Base-by-base conservation (phyloP, 179 eudicot species). In the Gypsophila paniculata region DNA sequence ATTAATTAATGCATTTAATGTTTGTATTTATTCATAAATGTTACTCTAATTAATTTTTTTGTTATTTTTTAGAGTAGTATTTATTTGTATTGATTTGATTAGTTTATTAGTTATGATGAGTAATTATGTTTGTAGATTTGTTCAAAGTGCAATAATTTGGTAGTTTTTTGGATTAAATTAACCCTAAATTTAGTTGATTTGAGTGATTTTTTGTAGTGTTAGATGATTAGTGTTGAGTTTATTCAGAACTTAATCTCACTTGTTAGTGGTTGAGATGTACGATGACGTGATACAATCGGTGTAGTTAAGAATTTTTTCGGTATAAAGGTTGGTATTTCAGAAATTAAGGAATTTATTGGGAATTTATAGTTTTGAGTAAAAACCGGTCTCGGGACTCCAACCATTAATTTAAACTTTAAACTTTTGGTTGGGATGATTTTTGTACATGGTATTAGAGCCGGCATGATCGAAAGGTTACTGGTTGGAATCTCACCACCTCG, bases 301-400 rank as follows among this genome's bases (percentile, higher is more conserved):
- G 34, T 29, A 29, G 4, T 29, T 29, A 29, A 29, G 2, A 29
- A 29, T 29, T 29, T 29, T 29, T 29, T 29, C 34, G 34, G 1
- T 1, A 1, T 29, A 4, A 29, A 29, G 34, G 34, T 61, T 36
- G 61, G 62, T 34, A 53, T 36, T 21, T 26, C 54, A 49, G 54
- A 66, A 23, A 51, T 69, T 70, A 42, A 59, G 65, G 11, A 63
- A 6, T 69, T 25, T 65, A n/a, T 39, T 17, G n/a, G 14, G 58
- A n/a, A n/a, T n/a, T n/a, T n/a, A n/a, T n/a, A n/a, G n/a, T n/a
- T n/a, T n/a, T n/a, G n/a, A n/a, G n/a, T n/a, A n/a, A n/a, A n/a
- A n/a, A n/a, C n/a, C n/a, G n/a, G n/a, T n/a, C n/a, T n/a, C n/a
- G n/a, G n/a, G n/a, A n/a, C n/a, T n/a, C n/a, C n/a, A n/a, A n/a